Evolutionary conservation across 176 grass and related monocot genomes (phyloP).

Genomic region (Triticum urartu): DNA sequence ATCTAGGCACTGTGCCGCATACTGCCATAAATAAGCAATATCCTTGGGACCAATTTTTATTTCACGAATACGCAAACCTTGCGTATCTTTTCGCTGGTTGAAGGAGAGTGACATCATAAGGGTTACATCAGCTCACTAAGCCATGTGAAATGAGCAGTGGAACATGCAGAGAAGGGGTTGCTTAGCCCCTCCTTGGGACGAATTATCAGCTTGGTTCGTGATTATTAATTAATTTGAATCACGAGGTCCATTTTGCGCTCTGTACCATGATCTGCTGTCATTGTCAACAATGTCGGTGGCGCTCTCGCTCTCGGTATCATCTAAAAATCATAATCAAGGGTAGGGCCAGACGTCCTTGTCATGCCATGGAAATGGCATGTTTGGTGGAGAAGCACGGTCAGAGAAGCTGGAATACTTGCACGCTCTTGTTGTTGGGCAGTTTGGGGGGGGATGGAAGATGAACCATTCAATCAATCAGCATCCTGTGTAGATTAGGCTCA

Average conservation of each 20-base stretch:
- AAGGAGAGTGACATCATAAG: no score
- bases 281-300: constrained; percentile 42
- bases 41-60: not conserved
- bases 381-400: constrained; percentile 39
- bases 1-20: constrained; percentile 4
- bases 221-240: constrained; percentile 33
- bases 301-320: not conserved
- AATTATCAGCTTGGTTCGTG: not conserved
- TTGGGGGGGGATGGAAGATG: constrained; percentile 23
- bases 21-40: not conserved
- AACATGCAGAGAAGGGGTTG: no score
- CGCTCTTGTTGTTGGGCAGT: not conserved
- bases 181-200: not conserved
- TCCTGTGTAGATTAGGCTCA: not conserved
- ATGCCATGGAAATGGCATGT: constrained; percentile 38
- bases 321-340: constrained; percentile 7
- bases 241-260: constrained; percentile 37
- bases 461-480: constrained; percentile 27
- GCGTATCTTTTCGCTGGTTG: no score
- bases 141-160: no score
- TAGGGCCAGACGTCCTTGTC: constrained; percentile 38
- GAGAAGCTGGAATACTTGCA: constrained; percentile 27
- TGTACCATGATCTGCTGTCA: constrained; percentile 41
- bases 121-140: no score
- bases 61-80: no score